Base-by-base conservation (phyloP, 768 basidiomycete genomes). In the Lactarius trivialis region DNA sequence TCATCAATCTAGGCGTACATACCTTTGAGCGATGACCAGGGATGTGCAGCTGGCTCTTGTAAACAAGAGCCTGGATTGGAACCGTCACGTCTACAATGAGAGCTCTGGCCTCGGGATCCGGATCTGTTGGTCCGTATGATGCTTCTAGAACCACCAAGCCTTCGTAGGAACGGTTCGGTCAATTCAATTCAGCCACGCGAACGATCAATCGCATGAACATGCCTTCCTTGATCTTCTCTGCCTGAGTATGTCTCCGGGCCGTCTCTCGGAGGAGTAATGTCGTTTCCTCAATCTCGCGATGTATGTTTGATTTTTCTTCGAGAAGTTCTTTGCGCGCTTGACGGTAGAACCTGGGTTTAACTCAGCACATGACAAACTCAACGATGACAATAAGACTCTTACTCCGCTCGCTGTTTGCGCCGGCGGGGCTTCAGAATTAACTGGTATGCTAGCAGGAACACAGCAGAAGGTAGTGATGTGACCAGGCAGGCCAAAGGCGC, bases 111-210 rank as follows among this genome's bases (percentile, higher is more conserved):
- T 67, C 67, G 45, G 65, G 67, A 58, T 66, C 67, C 50, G 65
- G 56, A 61, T 81, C 76, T 9, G 77, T 76, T 58, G 78, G 81
- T 19, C 88, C 88, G 72, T 93, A 94, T 9, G 74, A 79, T 24
- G 91, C 93, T 62, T 86, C 83, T 65, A 85, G 70, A 69, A 96
- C 82, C 62, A 95, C 80, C 49, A 95, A 77, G 58, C 91, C 90
- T 92, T 66, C 60, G 60, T 63, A 56, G 11, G 28, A 48, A 58
- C 9, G 48, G 21, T 30, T 58, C 33, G 60, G 30, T 54, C 56
- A 50, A 60, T 51, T n/a, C 37, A 43, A 58, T 55, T 43, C 56
- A 43, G 54, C 39, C 33, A 51, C 32, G 28, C 52, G 43, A 60
- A 60, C 56, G 49, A 60, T 43, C 56, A 48, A 54, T 34, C 54